Conservation (phyloP, 257 asterid genomes). For the Nicotiana attenuata region DNA sequence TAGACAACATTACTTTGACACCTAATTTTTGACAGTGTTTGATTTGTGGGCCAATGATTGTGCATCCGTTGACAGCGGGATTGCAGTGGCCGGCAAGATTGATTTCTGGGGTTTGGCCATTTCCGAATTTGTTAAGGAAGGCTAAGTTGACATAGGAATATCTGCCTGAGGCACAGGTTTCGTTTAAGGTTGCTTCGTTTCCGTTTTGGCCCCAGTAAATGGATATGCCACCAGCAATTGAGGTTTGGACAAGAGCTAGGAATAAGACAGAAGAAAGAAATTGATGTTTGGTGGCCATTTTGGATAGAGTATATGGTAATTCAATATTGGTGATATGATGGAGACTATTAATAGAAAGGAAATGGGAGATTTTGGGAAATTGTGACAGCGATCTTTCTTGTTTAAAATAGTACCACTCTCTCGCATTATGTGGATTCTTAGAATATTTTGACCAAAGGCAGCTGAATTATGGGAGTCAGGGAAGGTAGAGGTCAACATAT, state of each 20-base stretch:
- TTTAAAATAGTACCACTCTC: too few species aligned
- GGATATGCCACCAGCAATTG: conserved; percentile 35
- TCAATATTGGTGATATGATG: background rate
- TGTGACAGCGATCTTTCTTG: too few species aligned
- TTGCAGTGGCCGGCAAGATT: conserved; percentile 61
- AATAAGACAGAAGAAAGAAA: conserved; percentile 17
- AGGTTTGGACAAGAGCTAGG: conserved; percentile 6
- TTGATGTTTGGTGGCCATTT: background rate
- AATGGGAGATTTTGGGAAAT: too few species aligned
- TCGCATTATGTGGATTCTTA: too few species aligned
- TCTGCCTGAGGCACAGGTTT: conserved; percentile 41
- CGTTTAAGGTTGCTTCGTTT: conserved; percentile 39
- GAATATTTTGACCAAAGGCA: too few species aligned
- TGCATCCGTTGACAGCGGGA: conserved; percentile 16
- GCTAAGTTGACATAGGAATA: conserved; percentile 39
- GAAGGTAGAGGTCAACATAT: too few species aligned
- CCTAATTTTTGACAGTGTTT: conserved; percentile 18
- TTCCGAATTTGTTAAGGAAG: conserved; percentile 46
- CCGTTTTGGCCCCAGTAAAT: conserved; percentile 69
- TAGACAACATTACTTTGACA: conserved; percentile 22
- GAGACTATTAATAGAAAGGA: too few species aligned
- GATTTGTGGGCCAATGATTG: conserved; percentile 16
- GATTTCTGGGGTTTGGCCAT: conserved; percentile 39
- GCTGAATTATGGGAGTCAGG: too few species aligned
- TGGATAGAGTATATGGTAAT: background rate